Evolutionary conservation across 2,329 filamentous ascomycete genomes (phyloP), one percentile per base, ranked within the genome.

Genomic region (Fonsecaea multimorphosa): DNA sequence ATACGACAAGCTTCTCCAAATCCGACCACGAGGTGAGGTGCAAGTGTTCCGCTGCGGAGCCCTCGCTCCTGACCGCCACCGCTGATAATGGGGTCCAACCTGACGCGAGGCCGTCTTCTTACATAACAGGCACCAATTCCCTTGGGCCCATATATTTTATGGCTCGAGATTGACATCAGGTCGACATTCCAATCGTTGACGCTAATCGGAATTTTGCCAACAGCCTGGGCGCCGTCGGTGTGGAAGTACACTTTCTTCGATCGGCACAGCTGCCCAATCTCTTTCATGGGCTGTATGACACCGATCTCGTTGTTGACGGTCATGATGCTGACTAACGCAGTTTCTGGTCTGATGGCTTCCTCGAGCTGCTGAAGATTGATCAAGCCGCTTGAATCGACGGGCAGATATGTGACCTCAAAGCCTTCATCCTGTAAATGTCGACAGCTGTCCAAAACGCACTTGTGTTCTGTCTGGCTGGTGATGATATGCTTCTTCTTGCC

Each of bases 401-500:
- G 93, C 54, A 99, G 85, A 74, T 99, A 99, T n/a, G 95, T 99
- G 71, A 99, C 86, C 65, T 97, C 92, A 73, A 93, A 97, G 27
- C 95, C 95, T 74, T 99, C 95, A 73, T 97, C 94, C 80, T 98
- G 93, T 71, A 99, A 83, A 86, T 98, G 93, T 70, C 95, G 86
- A 79, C 94, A 98, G 81, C 93, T 97, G 81, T 99, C 95, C 59
- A 99, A 85, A 16, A 99, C 95, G 79, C 95, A 99, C 83, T 99
- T 99, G 85, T 99, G 95, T 81, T 99, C 95, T 0, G 95, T 99
- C 82, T 98, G 95, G 44, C 89, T 92, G 27, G 95, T 99, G 78
- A 99, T 93, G 75, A 99, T 94, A 79, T 99, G 95, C 82, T 91
- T 97, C 88, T 98, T 98, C 87, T 97, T 97, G 73, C 93, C 93